Percentiles rank a stretch among this genome's conserved stretches.
Conservation (phyloP, 768 basidiomycete species). For the Dentipellis fragilis region DNA sequence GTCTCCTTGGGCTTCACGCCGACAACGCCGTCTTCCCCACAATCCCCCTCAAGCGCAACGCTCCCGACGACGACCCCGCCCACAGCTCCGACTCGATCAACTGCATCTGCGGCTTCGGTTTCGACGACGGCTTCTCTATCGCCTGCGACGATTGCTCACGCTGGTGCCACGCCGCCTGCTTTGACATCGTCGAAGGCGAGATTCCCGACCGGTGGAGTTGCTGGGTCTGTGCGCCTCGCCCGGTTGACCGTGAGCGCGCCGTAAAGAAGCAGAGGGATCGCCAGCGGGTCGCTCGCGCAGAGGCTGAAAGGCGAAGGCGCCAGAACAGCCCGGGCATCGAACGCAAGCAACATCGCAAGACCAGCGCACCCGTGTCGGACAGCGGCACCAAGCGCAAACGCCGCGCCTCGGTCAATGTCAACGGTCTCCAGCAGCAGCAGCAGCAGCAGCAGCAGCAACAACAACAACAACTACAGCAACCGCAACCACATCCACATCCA, state of each 20-base stretch:
- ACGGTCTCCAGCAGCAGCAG: slow-evolving; percentile 1
- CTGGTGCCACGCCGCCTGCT: slow-evolving; percentile 83
- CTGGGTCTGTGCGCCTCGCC: slow-evolving; percentile 50
- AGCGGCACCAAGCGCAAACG: slow-evolving; percentile 28
- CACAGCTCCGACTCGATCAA: slow-evolving; percentile 37
- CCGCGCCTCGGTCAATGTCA: slow-evolving; percentile 26
- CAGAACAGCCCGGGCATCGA: slow-evolving; percentile 30
- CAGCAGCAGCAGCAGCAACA: slow-evolving; percentile 6
- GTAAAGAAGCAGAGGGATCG: slow-evolving; percentile 34
- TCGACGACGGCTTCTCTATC: slow-evolving; percentile 80
- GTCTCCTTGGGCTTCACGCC: slow-evolving; percentile 41
- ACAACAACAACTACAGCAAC: slow-evolving; percentile 2
- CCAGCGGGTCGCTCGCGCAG: slow-evolving; percentile 19
- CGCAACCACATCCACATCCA: not conserved
- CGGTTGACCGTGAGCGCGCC: slow-evolving; percentile 39
- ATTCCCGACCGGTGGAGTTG: slow-evolving; percentile 75
- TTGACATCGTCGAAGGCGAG: slow-evolving; percentile 42
- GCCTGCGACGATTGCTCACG: slow-evolving; percentile 75
- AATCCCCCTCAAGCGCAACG: slow-evolving; percentile 31
- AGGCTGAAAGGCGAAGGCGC: slow-evolving; percentile 18
- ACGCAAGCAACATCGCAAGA: slow-evolving; percentile 23
- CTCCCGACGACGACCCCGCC: slow-evolving; percentile 13
- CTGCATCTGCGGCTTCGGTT: slow-evolving; percentile 66
- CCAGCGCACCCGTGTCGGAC: slow-evolving; percentile 26
- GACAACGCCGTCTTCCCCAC: slow-evolving; percentile 24